phyloP scores from a whole-genome alignment of 495 filamentous ascomycete species.

The Aspergillus haitiensis region DNA sequence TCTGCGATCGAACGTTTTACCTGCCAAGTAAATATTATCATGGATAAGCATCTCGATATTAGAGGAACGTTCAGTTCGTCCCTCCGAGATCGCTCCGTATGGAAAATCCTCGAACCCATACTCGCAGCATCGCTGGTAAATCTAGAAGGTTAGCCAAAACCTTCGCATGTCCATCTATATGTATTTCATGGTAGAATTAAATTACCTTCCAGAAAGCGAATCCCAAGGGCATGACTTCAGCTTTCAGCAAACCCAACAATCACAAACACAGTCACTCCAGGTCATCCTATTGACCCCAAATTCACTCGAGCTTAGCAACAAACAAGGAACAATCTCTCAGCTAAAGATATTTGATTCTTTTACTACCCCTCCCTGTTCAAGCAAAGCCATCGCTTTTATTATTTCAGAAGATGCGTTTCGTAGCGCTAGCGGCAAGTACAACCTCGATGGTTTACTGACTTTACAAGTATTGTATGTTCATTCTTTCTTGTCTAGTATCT shows the following conservation, averaged over 20 bases:
- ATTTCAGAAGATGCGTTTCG: constrained; percentile 34
- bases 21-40: background rate
- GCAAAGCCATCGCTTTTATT: constrained; percentile 55
- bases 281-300: constrained; percentile 55
- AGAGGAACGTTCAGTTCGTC: constrained; percentile 54
- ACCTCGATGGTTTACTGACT: constrained; percentile 27
- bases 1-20: background rate
- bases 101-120: constrained; percentile 45
- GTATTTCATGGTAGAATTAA: background rate
- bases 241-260: constrained; percentile 6
- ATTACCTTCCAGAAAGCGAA: constrained; percentile 10
- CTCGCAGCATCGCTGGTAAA: constrained; percentile 37
- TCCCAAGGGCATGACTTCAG: constrained; percentile 21
- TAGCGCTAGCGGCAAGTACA: constrained; percentile 20
- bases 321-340: constrained; percentile 35
- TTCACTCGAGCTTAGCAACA: constrained; percentile 35
- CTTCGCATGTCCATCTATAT: background rate
- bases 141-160: constrained; percentile 46
- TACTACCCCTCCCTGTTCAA: constrained; percentile 27
- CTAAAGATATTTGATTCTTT: constrained; percentile 50
- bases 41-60: constrained; percentile 10
- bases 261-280: constrained; percentile 30
- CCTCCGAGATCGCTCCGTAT: constrained; percentile 53
- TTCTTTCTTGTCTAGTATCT: background rate
- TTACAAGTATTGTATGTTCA: constrained; percentile 36